These are phyloP conservation scores for Chaetomiaceae sp. DNA, from an alignment of 2,329 filamentous ascomycete genomes.

Conservation along the genomic window DNA sequence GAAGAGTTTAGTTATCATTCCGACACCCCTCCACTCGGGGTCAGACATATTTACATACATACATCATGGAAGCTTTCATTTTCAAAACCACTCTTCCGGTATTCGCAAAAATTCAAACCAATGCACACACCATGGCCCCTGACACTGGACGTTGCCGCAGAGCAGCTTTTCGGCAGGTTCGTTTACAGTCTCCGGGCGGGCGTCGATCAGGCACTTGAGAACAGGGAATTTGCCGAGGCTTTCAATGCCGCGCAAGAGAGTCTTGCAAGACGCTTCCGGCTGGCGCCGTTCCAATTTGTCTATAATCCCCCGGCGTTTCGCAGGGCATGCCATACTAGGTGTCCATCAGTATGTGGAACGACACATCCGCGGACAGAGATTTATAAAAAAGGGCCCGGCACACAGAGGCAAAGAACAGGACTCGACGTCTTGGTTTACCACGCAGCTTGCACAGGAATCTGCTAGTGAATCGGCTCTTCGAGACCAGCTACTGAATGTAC, in stretches of 20 bases:
- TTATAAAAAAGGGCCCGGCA: slow-evolving; percentile 8
- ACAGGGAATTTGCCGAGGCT: slow-evolving; percentile 23
- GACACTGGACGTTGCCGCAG: slow-evolving; percentile 54
- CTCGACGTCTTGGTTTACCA: slow-evolving; percentile 8
- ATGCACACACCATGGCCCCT: no score
- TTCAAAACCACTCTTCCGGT: no score
- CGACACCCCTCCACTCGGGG: no score
- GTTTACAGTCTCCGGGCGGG: slow-evolving; percentile 26
- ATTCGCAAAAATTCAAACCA: no score
- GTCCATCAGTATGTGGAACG: slow-evolving; percentile 22
- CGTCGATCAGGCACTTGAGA: slow-evolving; percentile 20
- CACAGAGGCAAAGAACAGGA: neutral
- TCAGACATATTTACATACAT: no score
- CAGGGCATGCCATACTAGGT: slow-evolving; percentile 24
- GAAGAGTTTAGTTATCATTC: no score
- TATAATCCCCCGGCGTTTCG: slow-evolving; percentile 29
- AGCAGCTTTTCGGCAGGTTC: slow-evolving; percentile 53
- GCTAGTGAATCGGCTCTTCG: slow-evolving; percentile 18
- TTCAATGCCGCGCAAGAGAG: slow-evolving; percentile 36
- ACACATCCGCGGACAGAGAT: slow-evolving; percentile 17
- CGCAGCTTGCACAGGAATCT: slow-evolving; percentile 11
- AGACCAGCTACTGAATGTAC: slow-evolving; percentile 26
- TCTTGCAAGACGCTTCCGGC: slow-evolving; percentile 30
- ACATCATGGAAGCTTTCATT: no score
- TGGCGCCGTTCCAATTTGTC: slow-evolving; percentile 28